Conservation (phyloP, 2,329 filamentous ascomycete species). For the Xylaria sp. region DNA sequence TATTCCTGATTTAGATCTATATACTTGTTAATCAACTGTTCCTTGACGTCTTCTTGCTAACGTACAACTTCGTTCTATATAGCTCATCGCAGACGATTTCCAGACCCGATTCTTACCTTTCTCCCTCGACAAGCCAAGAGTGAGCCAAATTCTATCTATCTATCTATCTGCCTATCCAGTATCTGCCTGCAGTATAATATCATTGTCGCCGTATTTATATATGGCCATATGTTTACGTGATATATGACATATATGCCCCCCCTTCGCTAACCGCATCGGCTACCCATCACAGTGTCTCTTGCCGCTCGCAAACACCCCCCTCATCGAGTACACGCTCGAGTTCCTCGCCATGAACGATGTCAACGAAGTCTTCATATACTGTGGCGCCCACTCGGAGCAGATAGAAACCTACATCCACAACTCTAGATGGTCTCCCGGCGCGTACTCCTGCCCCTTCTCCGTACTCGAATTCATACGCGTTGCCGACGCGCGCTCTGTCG, state of each 20-base stretch:
- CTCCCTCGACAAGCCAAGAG: slow-evolving; percentile 86
- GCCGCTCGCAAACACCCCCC: slow-evolving; percentile 89
- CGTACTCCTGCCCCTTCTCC: slow-evolving; percentile 73
- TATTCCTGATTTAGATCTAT: slow-evolving; percentile 12
- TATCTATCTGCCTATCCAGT: neutral
- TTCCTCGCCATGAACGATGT: slow-evolving; percentile 95
- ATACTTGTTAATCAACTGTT: neutral
- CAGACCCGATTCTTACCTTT: slow-evolving; percentile 92
- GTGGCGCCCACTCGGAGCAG: slow-evolving; percentile 84
- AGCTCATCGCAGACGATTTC: slow-evolving; percentile 94
- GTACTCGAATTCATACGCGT: slow-evolving; percentile 87
- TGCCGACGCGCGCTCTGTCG: slow-evolving; percentile 82
- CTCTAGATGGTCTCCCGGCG: slow-evolving; percentile 75
- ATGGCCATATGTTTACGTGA: no score
- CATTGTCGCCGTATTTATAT: no score
- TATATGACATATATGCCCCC: no score
- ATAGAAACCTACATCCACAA: slow-evolving; percentile 86
- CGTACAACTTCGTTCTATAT: neutral
- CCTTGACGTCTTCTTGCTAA: slow-evolving; percentile 4
- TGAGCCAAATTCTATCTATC: slow-evolving; percentile 57
- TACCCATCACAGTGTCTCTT: slow-evolving; percentile 78
- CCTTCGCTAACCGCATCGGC: slow-evolving; percentile 36
- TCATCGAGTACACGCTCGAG: slow-evolving; percentile 98
- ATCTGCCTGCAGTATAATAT: neutral
- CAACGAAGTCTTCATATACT: slow-evolving; percentile 94